phyloP scores from a whole-genome alignment of 805 yeast species.

The Candida coleopterorum region DNA sequence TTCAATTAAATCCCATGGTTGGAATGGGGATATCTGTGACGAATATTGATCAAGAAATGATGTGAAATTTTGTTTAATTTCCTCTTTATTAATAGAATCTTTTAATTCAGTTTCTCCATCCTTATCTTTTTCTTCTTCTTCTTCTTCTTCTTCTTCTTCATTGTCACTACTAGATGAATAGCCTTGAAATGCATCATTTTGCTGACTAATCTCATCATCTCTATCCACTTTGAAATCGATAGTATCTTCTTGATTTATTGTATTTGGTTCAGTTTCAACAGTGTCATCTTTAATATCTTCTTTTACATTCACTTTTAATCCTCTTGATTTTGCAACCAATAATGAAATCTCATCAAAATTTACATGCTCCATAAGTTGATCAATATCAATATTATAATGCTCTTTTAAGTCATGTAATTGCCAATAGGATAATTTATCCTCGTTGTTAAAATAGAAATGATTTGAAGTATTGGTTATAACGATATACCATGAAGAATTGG shows the following conservation, averaged over 20 bases:
- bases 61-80: slow-evolving; percentile 16
- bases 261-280: slow-evolving; percentile 4
- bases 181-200: slow-evolving; percentile 15
- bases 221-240: slow-evolving; percentile 11
- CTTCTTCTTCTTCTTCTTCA: slow-evolving; percentile 11
- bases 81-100: slow-evolving; percentile 9
- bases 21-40: slow-evolving; percentile 25
- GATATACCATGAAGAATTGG: slow-evolving; percentile 22
- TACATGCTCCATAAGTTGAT: slow-evolving; percentile 17
- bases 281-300: slow-evolving; percentile 5
- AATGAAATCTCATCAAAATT: slow-evolving; percentile 26
- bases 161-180: slow-evolving; percentile 23
- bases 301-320: slow-evolving; percentile 9
- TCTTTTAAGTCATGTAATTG: slow-evolving; percentile 24
- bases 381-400: slow-evolving; percentile 17
- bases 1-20: slow-evolving; percentile 36
- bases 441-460: slow-evolving; percentile 30
- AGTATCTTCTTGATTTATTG: slow-evolving; percentile 6
- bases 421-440: slow-evolving; percentile 24
- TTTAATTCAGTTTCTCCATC: slow-evolving; percentile 10
- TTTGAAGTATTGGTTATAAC: slow-evolving; percentile 20
- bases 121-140: slow-evolving; percentile 1
- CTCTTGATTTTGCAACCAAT: slow-evolving; percentile 24
- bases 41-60: slow-evolving; percentile 21
- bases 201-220: slow-evolving; percentile 3